Evolutionary conservation across 2,329 filamentous ascomycete species (phyloP).

Genomic region (Whalleya microplaca): DNA sequence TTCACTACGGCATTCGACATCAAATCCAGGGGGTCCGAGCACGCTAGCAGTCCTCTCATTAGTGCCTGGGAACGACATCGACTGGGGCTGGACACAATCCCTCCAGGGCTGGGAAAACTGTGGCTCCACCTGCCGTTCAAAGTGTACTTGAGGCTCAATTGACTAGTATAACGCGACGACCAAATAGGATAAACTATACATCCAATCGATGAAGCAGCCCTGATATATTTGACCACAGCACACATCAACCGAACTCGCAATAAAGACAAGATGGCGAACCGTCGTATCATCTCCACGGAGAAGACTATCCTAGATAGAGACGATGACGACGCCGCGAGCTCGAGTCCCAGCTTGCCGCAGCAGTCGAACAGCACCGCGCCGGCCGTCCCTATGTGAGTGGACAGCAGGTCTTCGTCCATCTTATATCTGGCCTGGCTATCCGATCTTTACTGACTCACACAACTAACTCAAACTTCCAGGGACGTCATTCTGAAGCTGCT

Average conservation of each 20-base stretch:
- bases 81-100: too few species aligned
- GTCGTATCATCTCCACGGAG: conserved; percentile 67
- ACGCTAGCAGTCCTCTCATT: background rate
- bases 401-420: too few species aligned
- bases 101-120: too few species aligned
- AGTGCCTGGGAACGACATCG: too few species aligned
- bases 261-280: conserved; percentile 64
- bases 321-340: conserved; percentile 46
- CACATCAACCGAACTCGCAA: background rate
- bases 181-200: too few species aligned
- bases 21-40: background rate
- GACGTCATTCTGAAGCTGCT: conserved; percentile 89
- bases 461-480: conserved; percentile 45
- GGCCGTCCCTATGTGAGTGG: conserved; percentile 77
- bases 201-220: too few species aligned
- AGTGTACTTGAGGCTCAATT: background rate
- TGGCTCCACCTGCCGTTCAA: background rate
- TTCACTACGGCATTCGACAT: too few species aligned
- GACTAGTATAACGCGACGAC: background rate
- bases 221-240: too few species aligned
- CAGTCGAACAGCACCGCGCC: conserved; percentile 72
- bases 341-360: conserved; percentile 47
- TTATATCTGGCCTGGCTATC: too few species aligned
- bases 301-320: conserved; percentile 69
- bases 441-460: conserved; percentile 4